phyloP scores from a whole-genome alignment of 257 asterid genomes.

The Solanum ahanhuiri region DNA sequence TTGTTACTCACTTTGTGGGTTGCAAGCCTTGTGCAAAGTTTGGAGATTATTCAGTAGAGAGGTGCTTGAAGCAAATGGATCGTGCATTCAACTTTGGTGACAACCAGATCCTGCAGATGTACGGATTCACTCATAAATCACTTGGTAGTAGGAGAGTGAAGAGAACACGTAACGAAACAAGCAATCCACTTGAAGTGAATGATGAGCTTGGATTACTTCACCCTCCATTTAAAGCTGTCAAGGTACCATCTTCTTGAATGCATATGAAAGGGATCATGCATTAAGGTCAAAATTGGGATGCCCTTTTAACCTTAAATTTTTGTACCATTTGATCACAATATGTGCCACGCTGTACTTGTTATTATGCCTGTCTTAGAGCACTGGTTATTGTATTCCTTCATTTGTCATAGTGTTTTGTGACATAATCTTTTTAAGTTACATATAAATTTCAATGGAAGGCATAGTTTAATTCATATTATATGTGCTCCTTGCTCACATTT shows the following conservation, averaged over 20 bases:
- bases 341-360: conserved; percentile 18
- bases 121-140: conserved; percentile 63
- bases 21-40: conserved; percentile 94
- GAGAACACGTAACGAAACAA: conserved; percentile 57
- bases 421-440: conserved; percentile 7
- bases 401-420: conserved; percentile 22
- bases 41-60: conserved; percentile 85
- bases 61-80: conserved; percentile 93
- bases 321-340: conserved; percentile 10
- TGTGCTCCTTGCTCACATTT: conserved; percentile 4
- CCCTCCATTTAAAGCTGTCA: conserved; percentile 54
- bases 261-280: neutral
- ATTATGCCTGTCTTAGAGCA: conserved; percentile 13
- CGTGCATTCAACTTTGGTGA: conserved; percentile 78
- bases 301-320: neutral
- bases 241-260: conserved; percentile 15
- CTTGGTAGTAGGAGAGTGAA: conserved; percentile 52
- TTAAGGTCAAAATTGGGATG: neutral
- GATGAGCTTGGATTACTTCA: conserved; percentile 72
- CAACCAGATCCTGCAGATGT: conserved; percentile 77
- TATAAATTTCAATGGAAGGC: conserved; percentile 7
- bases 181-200: conserved; percentile 57
- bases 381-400: conserved; percentile 26
- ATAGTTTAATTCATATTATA: neutral
- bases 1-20: conserved; percentile 96